Evolutionary conservation across 1,139 yeast genomes (phyloP), one percentile per base, ranked within the genome.

Genomic region (Geotrichum reessii): DNA sequence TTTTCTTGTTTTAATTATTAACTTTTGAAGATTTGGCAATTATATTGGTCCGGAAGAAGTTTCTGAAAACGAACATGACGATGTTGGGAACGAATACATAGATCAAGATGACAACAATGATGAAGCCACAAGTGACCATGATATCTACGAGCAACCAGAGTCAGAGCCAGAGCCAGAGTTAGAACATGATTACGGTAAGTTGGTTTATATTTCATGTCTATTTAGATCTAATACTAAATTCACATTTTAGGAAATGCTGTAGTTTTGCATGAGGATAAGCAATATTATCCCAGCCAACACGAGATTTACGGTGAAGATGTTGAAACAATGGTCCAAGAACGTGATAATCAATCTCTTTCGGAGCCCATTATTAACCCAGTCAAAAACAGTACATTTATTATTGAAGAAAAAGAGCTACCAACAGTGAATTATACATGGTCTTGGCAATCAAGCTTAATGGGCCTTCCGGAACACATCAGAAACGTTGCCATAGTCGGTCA

Each of bases 401-500:
- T 84, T 7, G 87, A 84, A 61, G 81, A 78, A 52, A 67, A 70
- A 12, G 75, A 73, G 6, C 71, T 86, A 5, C 97, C 96, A 0
- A 73, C 74, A 47, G 79, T 86, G 0, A 71, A 70, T 0, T 91
- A 84, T 66, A 81, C 88, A 2, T 79, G 89, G 59, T 81, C 82
- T 9, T 93, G 84, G 66, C 78, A 87, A 76, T 64, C 76, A 4
- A 74, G 77, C 11, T 68, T 82, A 53, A 74, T 84, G 72, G 65
- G 71, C 1, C 66, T 81, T 0, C 91, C 96, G 0, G 84, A 83
- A 17, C 83, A 87, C 64, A 78, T 86, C 27, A 78, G 96, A 59
- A 92, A 87, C 69, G 74, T 92, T n/a, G 87, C 93, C 0, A 64
- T 95, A 0, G 82, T 86, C n/a, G 99, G 99, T 0, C 82, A 84